Percentiles rank a stretch among this genome's conserved stretches.
Evolutionary conservation across 2,329 filamentous ascomycete genomes (phyloP).

Genomic region (Geosmithia flava): DNA sequence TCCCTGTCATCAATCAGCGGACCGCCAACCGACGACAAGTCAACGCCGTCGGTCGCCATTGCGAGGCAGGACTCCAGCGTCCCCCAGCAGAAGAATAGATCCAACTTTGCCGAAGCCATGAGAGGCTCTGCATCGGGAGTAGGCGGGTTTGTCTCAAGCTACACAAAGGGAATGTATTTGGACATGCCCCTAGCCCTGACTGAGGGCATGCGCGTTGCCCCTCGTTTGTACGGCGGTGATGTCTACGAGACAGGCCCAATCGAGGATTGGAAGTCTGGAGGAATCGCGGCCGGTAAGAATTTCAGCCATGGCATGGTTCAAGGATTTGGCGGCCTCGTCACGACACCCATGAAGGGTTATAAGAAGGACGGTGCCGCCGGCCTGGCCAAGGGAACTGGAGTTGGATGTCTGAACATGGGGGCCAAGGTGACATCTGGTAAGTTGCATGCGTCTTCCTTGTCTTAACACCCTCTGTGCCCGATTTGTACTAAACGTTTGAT

Average conservation of each 20-base stretch:
- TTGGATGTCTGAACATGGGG: neutral
- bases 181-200: slow-evolving; percentile 3
- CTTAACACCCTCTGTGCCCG: neutral
- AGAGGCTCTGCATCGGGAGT: neutral
- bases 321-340: neutral
- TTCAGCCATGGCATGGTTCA: neutral
- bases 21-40: neutral
- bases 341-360: neutral
- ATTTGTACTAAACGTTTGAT: no score
- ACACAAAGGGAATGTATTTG: neutral
- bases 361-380: neutral
- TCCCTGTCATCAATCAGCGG: neutral
- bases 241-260: slow-evolving; percentile 1
- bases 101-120: neutral
- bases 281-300: neutral
- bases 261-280: slow-evolving; percentile 3
- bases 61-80: neutral
- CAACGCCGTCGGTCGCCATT: neutral
- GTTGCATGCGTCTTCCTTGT: neutral
- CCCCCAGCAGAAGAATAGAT: neutral
- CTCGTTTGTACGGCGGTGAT: slow-evolving; percentile 1
- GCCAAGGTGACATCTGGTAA: neutral
- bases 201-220: slow-evolving; percentile 1
- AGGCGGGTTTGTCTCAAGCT: neutral
- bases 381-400: neutral